Base-by-base conservation (phyloP, 805 yeast species). In the Myxozyma kluyveri region DNA sequence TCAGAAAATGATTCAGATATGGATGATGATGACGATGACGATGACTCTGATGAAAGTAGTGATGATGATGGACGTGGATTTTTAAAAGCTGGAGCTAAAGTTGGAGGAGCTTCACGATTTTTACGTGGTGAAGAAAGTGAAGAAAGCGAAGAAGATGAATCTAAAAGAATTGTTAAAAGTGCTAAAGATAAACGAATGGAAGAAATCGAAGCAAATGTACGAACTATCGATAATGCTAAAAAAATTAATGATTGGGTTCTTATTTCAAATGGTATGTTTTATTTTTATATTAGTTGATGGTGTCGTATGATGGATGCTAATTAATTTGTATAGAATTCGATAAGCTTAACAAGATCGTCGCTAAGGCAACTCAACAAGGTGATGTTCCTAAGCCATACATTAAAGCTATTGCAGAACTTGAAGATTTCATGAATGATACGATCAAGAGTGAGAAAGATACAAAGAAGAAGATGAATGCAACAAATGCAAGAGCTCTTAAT, bases 151-250 rank as follows among this genome's bases (percentile, higher is more conserved):
- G 87, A 81, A 52, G 91, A 84, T 52, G 62, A 59, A 14, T 86
- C 83, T 65, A 84, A 82, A 68, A 86, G 84, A 61, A 88, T 89
- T 38, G 96, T 91, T 62, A 90, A 88, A 73, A 83, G 93, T 52
- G 96, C 97, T 48, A 88, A 85, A 72, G 98, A 90, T 60, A 93
- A 91, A 75, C 77, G 89, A 55, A 69, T 89, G 62, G 97, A 89
- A 67, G 99, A 93, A 69, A 79, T 93, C 73, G 83, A 80, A 62
- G 75, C 75, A 23, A 70, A 79, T 31, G 79, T 84, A 61, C 83
- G 81, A 64, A 76, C 80, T 47, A 80, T 89, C 63, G 89, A 84
- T 65, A 77, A 78, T 53, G 82, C 83, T 45, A 82, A 81, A 63
- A 78, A 79, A 70, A 77, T 78, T 60, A 81, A 80, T 64, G 91